Percentiles rank a stretch among this genome's conserved stretches.
Conservation (phyloP, 164 flowering plant genomes). For the Buxus sempervirens region DNA sequence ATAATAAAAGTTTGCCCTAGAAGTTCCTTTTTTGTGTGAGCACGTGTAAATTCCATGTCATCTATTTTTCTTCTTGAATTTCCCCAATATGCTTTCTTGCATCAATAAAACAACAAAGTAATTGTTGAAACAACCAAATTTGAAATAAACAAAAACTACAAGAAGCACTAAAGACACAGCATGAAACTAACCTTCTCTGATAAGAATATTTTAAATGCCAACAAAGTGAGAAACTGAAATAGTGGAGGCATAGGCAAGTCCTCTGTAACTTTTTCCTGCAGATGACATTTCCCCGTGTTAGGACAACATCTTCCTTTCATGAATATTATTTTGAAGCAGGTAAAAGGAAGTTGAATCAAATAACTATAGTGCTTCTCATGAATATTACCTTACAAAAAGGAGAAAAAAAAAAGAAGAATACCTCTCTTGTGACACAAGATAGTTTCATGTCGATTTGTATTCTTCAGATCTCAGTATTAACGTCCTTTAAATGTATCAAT, state of each 20-base stretch:
- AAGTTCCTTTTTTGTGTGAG: no score
- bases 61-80: no score
- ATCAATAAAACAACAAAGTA: background rate
- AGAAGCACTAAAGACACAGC: no score
- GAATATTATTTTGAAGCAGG: background rate
- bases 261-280: conserved; percentile 62
- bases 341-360: background rate
- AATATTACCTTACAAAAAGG: no score
- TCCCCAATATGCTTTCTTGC: no score
- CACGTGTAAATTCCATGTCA: no score
- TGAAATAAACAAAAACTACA: background rate
- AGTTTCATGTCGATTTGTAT: background rate
- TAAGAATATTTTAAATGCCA: conserved; percentile 77
- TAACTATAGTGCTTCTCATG: background rate
- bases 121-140: background rate
- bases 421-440: no score
- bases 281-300: conserved; percentile 11
- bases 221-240: conserved; percentile 76
- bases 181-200: conserved; percentile 54
- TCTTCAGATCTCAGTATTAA: background rate
- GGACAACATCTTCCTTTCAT: conserved; percentile 8
- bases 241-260: conserved; percentile 90
- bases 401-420: no score
- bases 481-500: background rate
- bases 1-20: no score